Evolutionary conservation across 2,329 filamentous ascomycete species (phyloP).

Genomic region (Fusarium newnesense): DNA sequence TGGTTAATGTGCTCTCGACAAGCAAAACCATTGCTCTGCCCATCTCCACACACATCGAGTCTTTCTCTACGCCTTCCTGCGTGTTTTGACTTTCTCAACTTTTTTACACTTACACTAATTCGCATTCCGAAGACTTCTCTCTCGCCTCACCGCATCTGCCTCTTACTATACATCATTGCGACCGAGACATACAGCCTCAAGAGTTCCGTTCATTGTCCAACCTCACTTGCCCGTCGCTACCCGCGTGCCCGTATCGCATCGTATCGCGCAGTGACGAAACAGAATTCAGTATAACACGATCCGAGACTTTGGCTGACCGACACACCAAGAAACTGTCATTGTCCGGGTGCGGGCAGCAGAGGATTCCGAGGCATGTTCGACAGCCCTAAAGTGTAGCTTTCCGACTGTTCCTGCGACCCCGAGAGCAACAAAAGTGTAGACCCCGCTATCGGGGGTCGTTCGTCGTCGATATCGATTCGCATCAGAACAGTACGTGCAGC

Average conservation of each 20-base stretch:
- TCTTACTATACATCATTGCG: slow-evolving; percentile 32
- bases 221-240: slow-evolving; percentile 37
- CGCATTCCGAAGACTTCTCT: slow-evolving; percentile 9
- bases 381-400: slow-evolving; percentile 49
- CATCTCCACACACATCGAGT: slow-evolving; percentile 32
- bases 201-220: slow-evolving; percentile 38
- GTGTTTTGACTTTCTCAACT: slow-evolving; percentile 25
- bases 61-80: slow-evolving; percentile 27
- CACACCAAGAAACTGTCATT: slow-evolving; percentile 31
- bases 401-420: slow-evolving; percentile 42
- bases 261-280: slow-evolving; percentile 30
- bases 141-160: slow-evolving; percentile 40
- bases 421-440: slow-evolving; percentile 38
- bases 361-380: slow-evolving; percentile 53
- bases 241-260: slow-evolving; percentile 31
- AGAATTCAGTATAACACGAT: slow-evolving; percentile 22
- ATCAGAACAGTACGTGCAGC: slow-evolving; percentile 55
- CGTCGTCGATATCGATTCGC: slow-evolving; percentile 43
- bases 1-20: slow-evolving; percentile 20
- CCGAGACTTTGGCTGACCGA: slow-evolving; percentile 34
- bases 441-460: slow-evolving; percentile 44
- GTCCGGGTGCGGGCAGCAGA: slow-evolving; percentile 48
- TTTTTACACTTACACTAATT: slow-evolving; percentile 24
- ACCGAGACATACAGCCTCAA: slow-evolving; percentile 47
- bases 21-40: slow-evolving; percentile 43